Evolutionary conservation across 805 yeast genomes (phyloP).

Genomic region (Metschnikowia borealis): DNA sequence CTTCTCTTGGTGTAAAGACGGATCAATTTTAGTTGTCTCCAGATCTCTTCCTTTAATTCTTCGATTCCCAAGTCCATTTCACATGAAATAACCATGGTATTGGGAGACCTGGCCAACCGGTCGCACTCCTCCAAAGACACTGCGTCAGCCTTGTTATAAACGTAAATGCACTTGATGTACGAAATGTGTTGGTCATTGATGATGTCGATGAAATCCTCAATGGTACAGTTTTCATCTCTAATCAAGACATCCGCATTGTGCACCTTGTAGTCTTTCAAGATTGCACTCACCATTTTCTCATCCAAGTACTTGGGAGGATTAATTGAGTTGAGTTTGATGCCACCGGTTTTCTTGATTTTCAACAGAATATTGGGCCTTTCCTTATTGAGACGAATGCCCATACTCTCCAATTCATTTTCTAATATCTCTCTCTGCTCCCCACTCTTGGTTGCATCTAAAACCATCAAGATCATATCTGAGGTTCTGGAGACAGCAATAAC

Average conservation of each 20-base stretch:
- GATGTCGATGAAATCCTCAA: conserved; percentile 88
- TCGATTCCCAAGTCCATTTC: conserved; percentile 81
- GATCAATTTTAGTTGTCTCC: conserved; percentile 79
- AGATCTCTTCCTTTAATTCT: conserved; percentile 87
- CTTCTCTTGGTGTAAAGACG: conserved; percentile 86
- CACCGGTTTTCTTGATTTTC: conserved; percentile 83
- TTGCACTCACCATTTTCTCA: conserved; percentile 71
- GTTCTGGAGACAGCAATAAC: conserved; percentile 96
- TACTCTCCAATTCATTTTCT: conserved; percentile 86
- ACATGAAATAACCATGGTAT: conserved; percentile 92
- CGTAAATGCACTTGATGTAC: conserved; percentile 87
- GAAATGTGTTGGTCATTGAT: conserved; percentile 84
- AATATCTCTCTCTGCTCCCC: conserved; percentile 82
- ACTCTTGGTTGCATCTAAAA: conserved; percentile 92
- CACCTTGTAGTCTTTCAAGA: conserved; percentile 80
- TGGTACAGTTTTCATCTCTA: conserved; percentile 82
- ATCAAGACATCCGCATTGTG: conserved; percentile 92
- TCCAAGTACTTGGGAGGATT: conserved; percentile 79
- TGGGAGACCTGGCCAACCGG: conserved; percentile 84
- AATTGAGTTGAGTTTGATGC: conserved; percentile 76
- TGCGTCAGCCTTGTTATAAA: conserved; percentile 92
- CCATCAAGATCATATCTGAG: conserved; percentile 88
- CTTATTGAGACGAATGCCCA: conserved; percentile 87
- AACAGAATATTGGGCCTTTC: conserved; percentile 71
- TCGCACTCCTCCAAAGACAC: conserved; percentile 94